These are phyloP conservation scores for Camellia lanceoleosa DNA, from an alignment of 148 eudicot species.

Conservation along the genomic window DNA sequence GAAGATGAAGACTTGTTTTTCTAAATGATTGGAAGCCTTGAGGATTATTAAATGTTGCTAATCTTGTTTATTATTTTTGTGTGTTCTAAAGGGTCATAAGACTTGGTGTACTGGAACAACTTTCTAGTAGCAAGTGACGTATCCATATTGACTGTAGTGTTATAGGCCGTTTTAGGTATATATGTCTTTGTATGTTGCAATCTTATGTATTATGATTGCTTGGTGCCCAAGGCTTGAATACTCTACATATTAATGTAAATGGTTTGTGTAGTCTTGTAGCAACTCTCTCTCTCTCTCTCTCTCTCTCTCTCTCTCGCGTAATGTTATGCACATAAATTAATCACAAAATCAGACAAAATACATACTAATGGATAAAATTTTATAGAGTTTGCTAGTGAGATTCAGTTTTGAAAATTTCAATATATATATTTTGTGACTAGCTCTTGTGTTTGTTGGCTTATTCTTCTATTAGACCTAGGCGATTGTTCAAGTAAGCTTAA, in stretches of 20 bases:
- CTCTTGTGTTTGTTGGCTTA: too few relatives aligned
- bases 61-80: neutral
- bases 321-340: too few relatives aligned
- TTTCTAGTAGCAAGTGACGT: neutral
- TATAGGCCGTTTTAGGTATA: neutral
- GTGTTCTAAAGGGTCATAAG: neutral
- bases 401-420: too few relatives aligned
- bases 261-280: neutral
- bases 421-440: too few relatives aligned
- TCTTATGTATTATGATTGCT: constrained; percentile 15
- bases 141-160: neutral
- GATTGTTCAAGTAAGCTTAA: too few relatives aligned
- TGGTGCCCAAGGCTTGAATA: constrained; percentile 1
- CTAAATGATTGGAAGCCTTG: neutral
- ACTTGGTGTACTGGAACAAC: neutral
- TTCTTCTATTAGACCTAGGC: too few relatives aligned
- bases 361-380: too few relatives aligned
- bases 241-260: neutral
- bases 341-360: too few relatives aligned
- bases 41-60: neutral
- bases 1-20: too few relatives aligned
- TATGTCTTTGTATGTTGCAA: neutral
- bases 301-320: constrained; percentile 6
- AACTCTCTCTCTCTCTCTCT: constrained; percentile 5
- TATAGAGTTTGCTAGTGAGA: too few relatives aligned